Conservation (phyloP, 2,329 filamentous ascomycete species). For the Trichoderma harzianum region DNA sequence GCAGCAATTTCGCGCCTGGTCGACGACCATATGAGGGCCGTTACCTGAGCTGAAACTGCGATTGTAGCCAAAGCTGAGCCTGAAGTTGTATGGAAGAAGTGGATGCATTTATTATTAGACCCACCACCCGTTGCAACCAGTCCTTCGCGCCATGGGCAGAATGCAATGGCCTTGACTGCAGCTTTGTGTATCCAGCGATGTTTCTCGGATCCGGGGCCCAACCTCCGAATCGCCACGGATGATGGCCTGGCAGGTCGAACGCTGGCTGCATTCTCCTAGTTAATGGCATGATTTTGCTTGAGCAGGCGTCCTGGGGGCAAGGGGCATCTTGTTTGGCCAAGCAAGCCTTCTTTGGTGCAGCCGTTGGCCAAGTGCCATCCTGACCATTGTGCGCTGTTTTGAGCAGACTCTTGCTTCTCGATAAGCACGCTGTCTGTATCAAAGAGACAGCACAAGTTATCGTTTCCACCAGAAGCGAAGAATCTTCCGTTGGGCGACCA, state of each 20-base stretch:
- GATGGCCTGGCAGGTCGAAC: conserved; percentile 30
- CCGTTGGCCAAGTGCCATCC: neutral
- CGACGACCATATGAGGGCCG: conserved; percentile 84
- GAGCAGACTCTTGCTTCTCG: conserved; percentile 5
- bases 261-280: conserved; percentile 23
- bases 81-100: conserved; percentile 86
- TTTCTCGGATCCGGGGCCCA: conserved; percentile 57
- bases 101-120: conserved; percentile 90
- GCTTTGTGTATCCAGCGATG: conserved; percentile 77
- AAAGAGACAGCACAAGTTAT: conserved; percentile 84
- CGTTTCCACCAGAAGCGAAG: conserved; percentile 88
- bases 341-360: neutral
- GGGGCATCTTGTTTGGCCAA: neutral
- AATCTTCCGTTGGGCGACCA: conserved; percentile 75
- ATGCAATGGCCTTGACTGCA: conserved; percentile 94
- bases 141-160: conserved; percentile 88
- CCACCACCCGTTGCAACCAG: conserved; percentile 89
- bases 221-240: conserved; percentile 40
- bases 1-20: conserved; percentile 84
- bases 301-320: neutral
- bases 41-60: conserved; percentile 89
- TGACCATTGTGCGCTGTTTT: neutral
- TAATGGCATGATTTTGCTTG: neutral
- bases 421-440: conserved; percentile 58
- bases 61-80: conserved; percentile 86